phyloP scores from a whole-genome alignment of 2,329 filamentous ascomycete genomes.

The Endothia cerciana region DNA sequence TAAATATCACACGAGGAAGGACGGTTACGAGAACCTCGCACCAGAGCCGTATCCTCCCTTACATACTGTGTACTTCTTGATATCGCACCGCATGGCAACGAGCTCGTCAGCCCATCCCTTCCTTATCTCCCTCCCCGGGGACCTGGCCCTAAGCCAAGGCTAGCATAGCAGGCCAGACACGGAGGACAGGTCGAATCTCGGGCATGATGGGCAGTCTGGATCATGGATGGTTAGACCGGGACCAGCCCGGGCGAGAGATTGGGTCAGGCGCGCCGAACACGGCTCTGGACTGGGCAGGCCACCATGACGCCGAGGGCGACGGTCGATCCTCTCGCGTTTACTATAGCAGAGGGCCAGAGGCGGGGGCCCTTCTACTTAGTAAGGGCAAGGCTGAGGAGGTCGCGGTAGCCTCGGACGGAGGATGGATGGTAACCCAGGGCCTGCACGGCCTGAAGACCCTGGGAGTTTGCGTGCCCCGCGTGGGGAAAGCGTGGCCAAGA shows the following conservation, averaged over 20 bases:
- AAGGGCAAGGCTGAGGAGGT: background rate
- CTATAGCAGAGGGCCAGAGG: background rate
- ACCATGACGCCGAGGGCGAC: conserved; percentile 24
- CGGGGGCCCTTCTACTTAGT: background rate
- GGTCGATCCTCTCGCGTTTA: conserved; percentile 9
- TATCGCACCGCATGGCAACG: background rate
- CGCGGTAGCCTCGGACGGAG: background rate
- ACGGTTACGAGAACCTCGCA: too few relatives aligned
- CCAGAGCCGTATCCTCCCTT: too few relatives aligned
- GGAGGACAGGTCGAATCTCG: background rate
- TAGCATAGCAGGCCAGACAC: background rate
- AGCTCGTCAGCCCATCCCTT: conserved; percentile 19
- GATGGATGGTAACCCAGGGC: background rate
- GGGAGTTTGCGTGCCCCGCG: conserved; percentile 26
- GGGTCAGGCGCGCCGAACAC: too few relatives aligned
- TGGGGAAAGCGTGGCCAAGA: conserved; percentile 23
- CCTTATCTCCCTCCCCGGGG: background rate
- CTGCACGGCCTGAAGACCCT: background rate
- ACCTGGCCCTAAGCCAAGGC: background rate
- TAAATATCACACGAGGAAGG: conserved; percentile 6
- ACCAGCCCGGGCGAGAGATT: too few relatives aligned
- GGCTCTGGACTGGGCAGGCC: background rate
- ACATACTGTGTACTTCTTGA: too few relatives aligned
- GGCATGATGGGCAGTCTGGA: too few relatives aligned
- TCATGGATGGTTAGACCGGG: too few relatives aligned